phyloP scores from a whole-genome alignment of 2,329 filamentous ascomycete genomes.

The Zymoseptoria passerinii region DNA sequence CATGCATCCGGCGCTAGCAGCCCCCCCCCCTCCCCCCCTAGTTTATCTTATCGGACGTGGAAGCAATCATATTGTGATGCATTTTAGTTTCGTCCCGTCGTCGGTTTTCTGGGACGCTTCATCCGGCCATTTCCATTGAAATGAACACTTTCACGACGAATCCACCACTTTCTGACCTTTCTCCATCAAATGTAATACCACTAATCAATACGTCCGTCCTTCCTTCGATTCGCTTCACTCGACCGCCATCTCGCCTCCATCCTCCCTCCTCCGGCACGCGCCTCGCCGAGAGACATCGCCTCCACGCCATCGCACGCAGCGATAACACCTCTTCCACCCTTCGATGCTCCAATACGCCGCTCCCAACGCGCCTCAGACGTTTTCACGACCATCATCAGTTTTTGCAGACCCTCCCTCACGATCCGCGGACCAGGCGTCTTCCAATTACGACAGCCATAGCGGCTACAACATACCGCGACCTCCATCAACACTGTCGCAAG shows the following conservation, averaged over 20 bases:
- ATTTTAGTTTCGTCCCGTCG: background rate
- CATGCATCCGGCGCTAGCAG: background rate
- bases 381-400: slow-evolving; percentile 13
- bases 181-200: background rate
- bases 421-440: slow-evolving; percentile 2
- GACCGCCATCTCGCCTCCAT: background rate
- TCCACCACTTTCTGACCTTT: background rate
- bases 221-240: background rate
- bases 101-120: background rate
- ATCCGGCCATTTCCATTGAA: background rate
- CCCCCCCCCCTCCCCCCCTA: too few relatives aligned
- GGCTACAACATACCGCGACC: slow-evolving; percentile 45
- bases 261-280: background rate
- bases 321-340: slow-evolving; percentile 32
- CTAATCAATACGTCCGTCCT: background rate
- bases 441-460: slow-evolving; percentile 19
- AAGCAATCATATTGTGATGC: background rate
- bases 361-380: slow-evolving; percentile 17
- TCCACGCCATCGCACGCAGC: background rate
- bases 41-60: background rate
- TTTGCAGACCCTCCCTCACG: slow-evolving; percentile 15
- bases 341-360: slow-evolving; percentile 41
- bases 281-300: background rate
- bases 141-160: too few relatives aligned
- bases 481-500: slow-evolving; percentile 45